Base-by-base conservation (phyloP, 2,329 filamentous ascomycete genomes). In the Microsporum audouinii region DNA sequence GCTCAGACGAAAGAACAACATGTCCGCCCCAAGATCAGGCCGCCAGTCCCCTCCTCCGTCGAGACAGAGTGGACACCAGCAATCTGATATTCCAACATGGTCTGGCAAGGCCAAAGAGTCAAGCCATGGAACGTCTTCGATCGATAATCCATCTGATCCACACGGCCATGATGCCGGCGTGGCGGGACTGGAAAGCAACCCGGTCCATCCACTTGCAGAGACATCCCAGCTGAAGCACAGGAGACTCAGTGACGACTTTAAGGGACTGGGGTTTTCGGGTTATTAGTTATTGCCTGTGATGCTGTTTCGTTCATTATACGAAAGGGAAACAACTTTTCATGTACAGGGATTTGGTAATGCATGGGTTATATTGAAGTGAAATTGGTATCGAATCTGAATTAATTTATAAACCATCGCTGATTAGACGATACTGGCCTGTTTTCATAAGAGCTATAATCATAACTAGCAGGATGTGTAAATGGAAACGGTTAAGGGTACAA, bases 11-110 rank as follows among this genome's bases (percentile, higher is more conserved):
- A 31, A 29, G 2, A 3, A 62, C 47, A 84, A 65, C 69, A 89
- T 90, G 87, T 85, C 88, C 68, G 79, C 82, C 61, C 81, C 77
- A 66, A 76, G 79, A 70, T 75, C 82, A 75, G 88, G 88, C 72
- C 85, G 86, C 71, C 82, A 95, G 76, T 95, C 90, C 36, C 91
- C 90, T 64, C 77, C 85, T 59, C 88, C 88, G 33, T 84, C 88
- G 77, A 71, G 73, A 66, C 88, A 89, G 75, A 77, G 79, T 41
- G 85, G 82, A 63, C 75, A 78, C 60, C 89, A 94, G 77, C 75
- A 83, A 62, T 76, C 82, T 65, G 82, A 82, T 5, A 70, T 81
- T n/a, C 72, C 79, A 8, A 69, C 80, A 45, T 66, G 64, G 64
- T 56, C 64, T 14, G 64, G 64, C 29, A 60, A 65, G 53, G 61